Conservation (phyloP, 768 basidiomycete species). For the Tulasnella sp. region DNA sequence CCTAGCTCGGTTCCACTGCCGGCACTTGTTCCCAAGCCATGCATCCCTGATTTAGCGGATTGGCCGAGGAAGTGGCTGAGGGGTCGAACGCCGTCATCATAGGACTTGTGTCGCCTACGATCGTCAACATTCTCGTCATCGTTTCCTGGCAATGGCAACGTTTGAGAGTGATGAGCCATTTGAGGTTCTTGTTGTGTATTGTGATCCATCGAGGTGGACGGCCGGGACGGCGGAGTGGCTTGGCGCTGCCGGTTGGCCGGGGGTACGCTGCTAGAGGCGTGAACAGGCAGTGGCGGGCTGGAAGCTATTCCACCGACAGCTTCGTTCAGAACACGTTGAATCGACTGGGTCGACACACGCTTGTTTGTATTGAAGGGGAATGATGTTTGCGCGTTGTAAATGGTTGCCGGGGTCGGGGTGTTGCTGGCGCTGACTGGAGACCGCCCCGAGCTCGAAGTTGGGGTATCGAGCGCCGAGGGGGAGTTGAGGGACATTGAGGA, state of each 20-base stretch:
- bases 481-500: background rate
- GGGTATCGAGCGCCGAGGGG: slow-evolving; percentile 1
- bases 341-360: slow-evolving; percentile 20
- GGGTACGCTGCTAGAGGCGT: background rate
- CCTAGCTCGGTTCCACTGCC: slow-evolving; percentile 30
- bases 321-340: slow-evolving; percentile 20
- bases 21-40: slow-evolving; percentile 20
- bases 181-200: background rate
- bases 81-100: slow-evolving; percentile 44
- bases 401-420: slow-evolving; percentile 11
- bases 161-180: background rate
- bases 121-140: background rate
- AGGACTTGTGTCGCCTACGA: slow-evolving; percentile 39
- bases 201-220: slow-evolving; percentile 6
- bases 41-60: background rate
- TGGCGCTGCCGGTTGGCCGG: slow-evolving; percentile 1
- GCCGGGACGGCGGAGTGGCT: slow-evolving; percentile 9
- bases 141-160: background rate
- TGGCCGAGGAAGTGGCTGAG: slow-evolving; percentile 36
- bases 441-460: background rate
- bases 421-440: slow-evolving; percentile 1
- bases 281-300: background rate
- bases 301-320: background rate
- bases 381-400: slow-evolving; percentile 16
- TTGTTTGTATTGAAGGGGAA: slow-evolving; percentile 20